Evolutionary conservation across 1,139 yeast genomes (phyloP).

Genomic region (Pneumocystis murina): DNA sequence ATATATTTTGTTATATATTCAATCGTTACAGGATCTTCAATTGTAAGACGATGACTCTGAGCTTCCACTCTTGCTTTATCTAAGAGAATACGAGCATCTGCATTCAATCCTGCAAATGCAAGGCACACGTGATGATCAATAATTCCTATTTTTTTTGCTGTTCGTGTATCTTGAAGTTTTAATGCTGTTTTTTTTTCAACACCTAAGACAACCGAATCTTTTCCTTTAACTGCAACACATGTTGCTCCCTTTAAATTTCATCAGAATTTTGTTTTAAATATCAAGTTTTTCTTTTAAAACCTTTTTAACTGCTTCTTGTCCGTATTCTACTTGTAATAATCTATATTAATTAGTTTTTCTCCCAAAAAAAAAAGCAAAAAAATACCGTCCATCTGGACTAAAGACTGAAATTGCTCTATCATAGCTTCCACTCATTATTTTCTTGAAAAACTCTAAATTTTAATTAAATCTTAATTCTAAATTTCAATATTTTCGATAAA

Average conservation of each 20-base stretch:
- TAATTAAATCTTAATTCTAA: conserved; percentile 2
- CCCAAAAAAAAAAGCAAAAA: conserved; percentile 48
- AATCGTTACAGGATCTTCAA: conserved; percentile 85
- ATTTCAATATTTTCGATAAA: neutral
- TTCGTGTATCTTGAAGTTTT: conserved; percentile 90
- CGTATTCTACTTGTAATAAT: conserved; percentile 65
- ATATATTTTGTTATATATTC: conserved; percentile 88
- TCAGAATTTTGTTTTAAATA: neutral
- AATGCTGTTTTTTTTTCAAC: conserved; percentile 93
- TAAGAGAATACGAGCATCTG: conserved; percentile 87
- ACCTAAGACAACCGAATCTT: conserved; percentile 76
- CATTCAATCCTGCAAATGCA: conserved; percentile 95
- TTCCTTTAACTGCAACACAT: conserved; percentile 71
- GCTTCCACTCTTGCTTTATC: conserved; percentile 96
- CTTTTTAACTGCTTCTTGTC: conserved; percentile 92
- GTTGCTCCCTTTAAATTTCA: conserved; percentile 21
- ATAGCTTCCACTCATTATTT: conserved; percentile 75
- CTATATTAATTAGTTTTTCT: neutral
- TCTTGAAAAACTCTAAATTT: neutral
- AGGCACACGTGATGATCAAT: conserved; percentile 80
- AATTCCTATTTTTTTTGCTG: conserved; percentile 86
- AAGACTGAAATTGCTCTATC: conserved; percentile 89
- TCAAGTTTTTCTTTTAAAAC: conserved; percentile 68
- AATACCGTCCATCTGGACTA: conserved; percentile 95
- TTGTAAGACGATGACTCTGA: conserved; percentile 82